Percentiles rank a stretch among this genome's conserved stretches.
These are phyloP conservation scores for Trichoderma sp. DNA, from an alignment of 2,329 filamentous ascomycete species.

Conservation along the genomic window DNA sequence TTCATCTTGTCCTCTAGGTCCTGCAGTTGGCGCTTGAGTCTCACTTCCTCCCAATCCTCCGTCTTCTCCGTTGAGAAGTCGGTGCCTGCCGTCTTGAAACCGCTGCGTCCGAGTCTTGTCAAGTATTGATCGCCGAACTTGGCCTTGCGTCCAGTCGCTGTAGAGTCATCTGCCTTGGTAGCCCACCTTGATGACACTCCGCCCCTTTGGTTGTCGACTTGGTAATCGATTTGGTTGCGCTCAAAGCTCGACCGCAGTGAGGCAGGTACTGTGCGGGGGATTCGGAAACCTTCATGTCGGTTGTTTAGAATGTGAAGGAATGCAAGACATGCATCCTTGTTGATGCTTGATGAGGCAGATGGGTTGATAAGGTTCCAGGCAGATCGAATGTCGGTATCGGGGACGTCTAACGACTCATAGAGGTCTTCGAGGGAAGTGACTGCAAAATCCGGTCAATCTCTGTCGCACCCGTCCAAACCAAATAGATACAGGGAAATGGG, in stretches of 20 bases:
- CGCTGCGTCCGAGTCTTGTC: conserved; percentile 79
- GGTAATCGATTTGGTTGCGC: conserved; percentile 94
- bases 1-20: conserved; percentile 87
- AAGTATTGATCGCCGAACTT: conserved; percentile 98
- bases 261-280: conserved; percentile 86
- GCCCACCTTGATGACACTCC: conserved; percentile 74
- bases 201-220: conserved; percentile 71
- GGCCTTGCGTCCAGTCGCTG: conserved; percentile 82
- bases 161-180: conserved; percentile 72
- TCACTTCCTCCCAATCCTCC: conserved; percentile 97
- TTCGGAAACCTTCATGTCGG: conserved; percentile 90
- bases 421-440: conserved; percentile 78
- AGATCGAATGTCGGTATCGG: conserved; percentile 77
- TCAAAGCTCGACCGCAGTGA: conserved; percentile 91
- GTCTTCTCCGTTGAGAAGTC: conserved; percentile 84
- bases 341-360: conserved; percentile 75
- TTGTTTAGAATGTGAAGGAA: conserved; percentile 97
- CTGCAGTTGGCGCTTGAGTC: conserved; percentile 85
- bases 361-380: conserved; percentile 99
- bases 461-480: not conserved
- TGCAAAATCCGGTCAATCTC: conserved; percentile 32
- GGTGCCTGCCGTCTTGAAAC: conserved; percentile 79
- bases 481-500: not conserved
- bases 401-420: conserved; percentile 75
- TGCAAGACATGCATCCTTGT: conserved; percentile 89